Evolutionary conservation across 345 rosid species (phyloP), one percentile per base, ranked within the genome.

Genomic region (Odontarrhena argentea): DNA sequence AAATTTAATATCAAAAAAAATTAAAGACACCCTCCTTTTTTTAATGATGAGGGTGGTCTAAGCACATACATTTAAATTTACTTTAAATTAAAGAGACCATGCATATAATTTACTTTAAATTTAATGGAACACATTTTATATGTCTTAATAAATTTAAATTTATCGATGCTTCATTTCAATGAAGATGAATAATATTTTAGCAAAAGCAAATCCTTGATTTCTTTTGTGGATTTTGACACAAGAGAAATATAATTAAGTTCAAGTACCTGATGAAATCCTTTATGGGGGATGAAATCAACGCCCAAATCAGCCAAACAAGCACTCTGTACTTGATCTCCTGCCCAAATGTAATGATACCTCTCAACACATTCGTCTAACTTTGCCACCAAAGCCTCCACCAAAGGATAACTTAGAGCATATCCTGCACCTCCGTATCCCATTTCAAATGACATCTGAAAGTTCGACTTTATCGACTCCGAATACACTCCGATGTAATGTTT

Each of bases 401-500:
- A 36, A 2, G 87, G 60, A 50, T 81, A 88, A 49, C 96, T 88
- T 71, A 86, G 43, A 59, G 86, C 92, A 68, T 78, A 81, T 9
- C 96, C 92, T 46, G 70, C 88, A 69, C 96, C 96, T 13, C 89
- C 96, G 43, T 48, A 86, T 2, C 72, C 92, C 96, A 88, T 86
- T 1, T 79, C 77, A 14, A 86, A 88, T 2, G 82, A 62, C 42
- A 82, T 65, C 12, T n/a, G 53, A 15, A 13, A 44, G 44, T 84
- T 86, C 3, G 82, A 71, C 34, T 28, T 43, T 4, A 80, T 22
- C 4, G 78, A 50, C 63, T 86, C 92, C 1, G 88, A 84, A 26
- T 18, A 71, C 38, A 65, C 64, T 10, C 96, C 89, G 13, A 84
- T 80, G 74, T 86, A 88, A 8, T 70, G 36, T 43, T 78, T 74